Conservation (phyloP, 768 basidiomycete species). For the Pleurotus eryngii region DNA sequence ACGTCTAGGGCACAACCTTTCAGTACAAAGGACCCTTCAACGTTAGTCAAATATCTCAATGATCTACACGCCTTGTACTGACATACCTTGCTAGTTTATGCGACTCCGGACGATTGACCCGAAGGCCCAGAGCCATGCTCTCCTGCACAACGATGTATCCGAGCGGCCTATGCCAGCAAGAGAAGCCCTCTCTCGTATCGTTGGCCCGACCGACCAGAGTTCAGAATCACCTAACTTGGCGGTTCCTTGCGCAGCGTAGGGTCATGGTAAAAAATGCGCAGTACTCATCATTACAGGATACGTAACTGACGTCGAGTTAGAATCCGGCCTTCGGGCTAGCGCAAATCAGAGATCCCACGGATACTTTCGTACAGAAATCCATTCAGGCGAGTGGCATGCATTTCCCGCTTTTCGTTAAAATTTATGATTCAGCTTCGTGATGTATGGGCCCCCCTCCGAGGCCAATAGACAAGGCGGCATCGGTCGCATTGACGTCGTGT, state of each 20-base stretch:
- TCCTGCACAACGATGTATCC: conserved; percentile 40
- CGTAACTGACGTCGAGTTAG: background rate
- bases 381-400: conserved; percentile 26
- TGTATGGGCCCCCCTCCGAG: conserved; percentile 22
- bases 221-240: background rate
- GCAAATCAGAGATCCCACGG: conserved; percentile 12
- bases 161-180: conserved; percentile 35
- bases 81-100: conserved; percentile 6
- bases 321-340: conserved; percentile 6
- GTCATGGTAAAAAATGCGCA: background rate
- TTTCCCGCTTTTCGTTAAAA: conserved; percentile 8
- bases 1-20: conserved; percentile 1
- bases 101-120: conserved; percentile 47
- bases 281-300: background rate
- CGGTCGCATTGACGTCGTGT: conserved; percentile 40
- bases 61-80: background rate
- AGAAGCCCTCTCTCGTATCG: conserved; percentile 21
- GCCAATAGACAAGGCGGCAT: conserved; percentile 14
- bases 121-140: conserved; percentile 46
- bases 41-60: background rate
- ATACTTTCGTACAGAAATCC: conserved; percentile 46
- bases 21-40: background rate
- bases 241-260: conserved; percentile 1
- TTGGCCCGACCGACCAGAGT: conserved; percentile 12
- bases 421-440: conserved; percentile 28